These are phyloP conservation scores for Yamadazyma blattariae DNA, from an alignment of 1,139 yeast species.

Conservation along the genomic window DNA sequence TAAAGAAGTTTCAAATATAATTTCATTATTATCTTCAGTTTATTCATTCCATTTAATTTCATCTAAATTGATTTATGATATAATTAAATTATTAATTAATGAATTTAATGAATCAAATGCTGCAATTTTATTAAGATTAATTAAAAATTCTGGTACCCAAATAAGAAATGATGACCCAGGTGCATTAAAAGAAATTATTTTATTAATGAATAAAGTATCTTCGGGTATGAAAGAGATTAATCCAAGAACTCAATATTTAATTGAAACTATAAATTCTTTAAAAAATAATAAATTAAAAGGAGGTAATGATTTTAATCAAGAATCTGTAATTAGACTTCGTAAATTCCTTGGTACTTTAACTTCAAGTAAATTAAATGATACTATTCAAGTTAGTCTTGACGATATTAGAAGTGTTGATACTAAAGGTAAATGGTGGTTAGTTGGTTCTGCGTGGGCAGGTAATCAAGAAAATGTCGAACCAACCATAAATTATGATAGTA, in stretches of 20 bases:
- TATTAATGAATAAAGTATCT: conserved; percentile 44
- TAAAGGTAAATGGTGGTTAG: conserved; percentile 97
- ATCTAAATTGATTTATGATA: conserved; percentile 72
- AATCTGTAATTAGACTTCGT: conserved; percentile 57
- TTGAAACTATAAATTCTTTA: conserved; percentile 81
- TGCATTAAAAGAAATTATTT: conserved; percentile 77
- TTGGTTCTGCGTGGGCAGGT: conserved; percentile 96
- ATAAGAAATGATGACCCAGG: conserved; percentile 88
- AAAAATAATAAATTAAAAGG: conserved; percentile 78
- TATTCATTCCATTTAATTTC: conserved; percentile 77
- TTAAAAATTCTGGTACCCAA: conserved; percentile 78
- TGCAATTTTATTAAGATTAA: conserved; percentile 68
- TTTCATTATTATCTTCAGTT: conserved; percentile 72
- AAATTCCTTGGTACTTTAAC: conserved; percentile 59
- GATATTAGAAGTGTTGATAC: conserved; percentile 77
- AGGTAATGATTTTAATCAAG: conserved; percentile 45
- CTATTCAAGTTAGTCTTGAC: conserved; percentile 77
- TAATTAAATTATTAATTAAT: conserved; percentile 55
- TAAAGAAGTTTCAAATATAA: conserved; percentile 65
- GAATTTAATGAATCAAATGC: conserved; percentile 70
- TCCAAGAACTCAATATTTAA: conserved; percentile 75
- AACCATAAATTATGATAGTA: conserved; percentile 22
- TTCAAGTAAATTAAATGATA: conserved; percentile 54
- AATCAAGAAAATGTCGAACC: conserved; percentile 27
- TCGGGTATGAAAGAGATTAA: conserved; percentile 30